Evolutionary conservation across 2,329 filamentous ascomycete genomes (phyloP).

Genomic region (Apiospora saccharicola): DNA sequence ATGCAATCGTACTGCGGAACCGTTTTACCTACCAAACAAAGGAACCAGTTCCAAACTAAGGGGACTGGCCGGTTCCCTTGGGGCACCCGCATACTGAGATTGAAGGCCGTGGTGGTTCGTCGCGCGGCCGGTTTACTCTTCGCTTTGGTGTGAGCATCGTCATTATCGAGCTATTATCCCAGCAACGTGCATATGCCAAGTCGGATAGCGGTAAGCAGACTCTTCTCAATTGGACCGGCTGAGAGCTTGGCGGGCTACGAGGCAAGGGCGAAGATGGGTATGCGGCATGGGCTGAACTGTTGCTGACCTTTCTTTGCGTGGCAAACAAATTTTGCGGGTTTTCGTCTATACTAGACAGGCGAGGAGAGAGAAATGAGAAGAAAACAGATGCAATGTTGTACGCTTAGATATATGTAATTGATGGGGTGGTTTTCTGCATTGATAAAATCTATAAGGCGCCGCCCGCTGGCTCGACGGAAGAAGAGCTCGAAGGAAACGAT

Average conservation of each 20-base stretch:
- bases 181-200: constrained; percentile 16
- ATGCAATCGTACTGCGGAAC: background rate
- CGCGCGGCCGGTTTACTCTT: constrained; percentile 11
- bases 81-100: background rate
- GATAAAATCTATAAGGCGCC: constrained; percentile 14
- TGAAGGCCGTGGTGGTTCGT: background rate
- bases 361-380: background rate
- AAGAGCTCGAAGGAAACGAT: constrained; percentile 15
- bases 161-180: constrained; percentile 14
- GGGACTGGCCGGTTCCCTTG: background rate
- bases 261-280: constrained; percentile 4
- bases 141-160: background rate
- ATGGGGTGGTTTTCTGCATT: background rate
- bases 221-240: constrained; percentile 10
- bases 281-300: constrained; percentile 3
- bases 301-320: background rate
- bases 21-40: background rate
- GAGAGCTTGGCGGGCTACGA: background rate
- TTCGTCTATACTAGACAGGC: background rate
- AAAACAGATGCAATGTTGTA: no score
- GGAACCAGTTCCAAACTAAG: background rate
- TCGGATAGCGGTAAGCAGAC: constrained; percentile 15
- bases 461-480: background rate
- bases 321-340: background rate
- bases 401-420: background rate